Evolutionary conservation across 805 yeast genomes (phyloP), one percentile per base, ranked within the genome.

Genomic region (Candida broadrunensis): DNA sequence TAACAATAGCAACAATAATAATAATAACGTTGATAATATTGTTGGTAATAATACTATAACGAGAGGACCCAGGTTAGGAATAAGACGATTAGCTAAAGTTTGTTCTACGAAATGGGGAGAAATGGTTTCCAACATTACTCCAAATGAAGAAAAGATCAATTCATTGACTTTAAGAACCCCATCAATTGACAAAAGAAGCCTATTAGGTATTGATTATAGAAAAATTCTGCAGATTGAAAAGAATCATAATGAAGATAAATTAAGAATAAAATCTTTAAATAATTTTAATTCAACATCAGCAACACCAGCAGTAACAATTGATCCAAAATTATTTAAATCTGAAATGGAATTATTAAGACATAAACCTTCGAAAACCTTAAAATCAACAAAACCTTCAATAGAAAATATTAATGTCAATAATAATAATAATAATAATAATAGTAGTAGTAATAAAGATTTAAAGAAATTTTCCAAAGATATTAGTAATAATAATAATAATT

Each of bases 31-130:
- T 21, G 25, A 21, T 7, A 11, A 21, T 21, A 11, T 11, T 15
- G 19, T 6, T 14, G 17, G 14, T 8, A 21, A n/a, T n/a, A n/a
- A n/a, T n/a, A n/a, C n/a, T n/a, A n/a, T n/a, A n/a, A n/a, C n/a
- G n/a, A n/a, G n/a, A n/a, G n/a, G n/a, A n/a, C n/a, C n/a, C n/a
- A 16, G 23, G 12, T 19, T 37, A 8, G 40, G 35, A 12, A 14
- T 37, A 12, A 13, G 35, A 31, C 7, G 40, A 12, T 14, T 37
- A n/a, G 40, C 40, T 9, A 37, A 25, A 17, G 30, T 24, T 16
- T 37, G 25, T 23, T 31, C 40, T 8, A 31, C 18, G 5, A 29
- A 15, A 15, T 29, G 17, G 17, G 32, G 17, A 29, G 32, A 15
- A 14, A 29, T 29, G 17, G 18, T 29, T 29, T 29, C 32, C 5